Conservation (phyloP, 2,329 filamentous ascomycete genomes). For the Gyromitra esculenta region DNA sequence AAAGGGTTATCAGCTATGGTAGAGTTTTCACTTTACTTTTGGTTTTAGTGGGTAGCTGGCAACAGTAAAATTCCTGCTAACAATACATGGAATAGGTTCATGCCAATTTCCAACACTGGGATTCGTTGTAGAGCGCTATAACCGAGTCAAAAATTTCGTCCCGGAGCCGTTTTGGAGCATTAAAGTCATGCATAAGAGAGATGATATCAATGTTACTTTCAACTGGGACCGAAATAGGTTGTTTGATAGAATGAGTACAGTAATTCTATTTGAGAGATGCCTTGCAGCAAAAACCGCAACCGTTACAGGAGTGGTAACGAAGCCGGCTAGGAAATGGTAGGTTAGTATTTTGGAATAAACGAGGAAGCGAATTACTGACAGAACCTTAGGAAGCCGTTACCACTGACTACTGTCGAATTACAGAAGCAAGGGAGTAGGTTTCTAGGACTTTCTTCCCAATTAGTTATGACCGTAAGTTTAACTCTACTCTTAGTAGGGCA, state of each 20-base stretch:
- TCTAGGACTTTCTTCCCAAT: slow-evolving; percentile 87
- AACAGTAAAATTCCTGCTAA: slow-evolving; percentile 33
- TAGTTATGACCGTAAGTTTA: slow-evolving; percentile 76
- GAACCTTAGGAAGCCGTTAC: slow-evolving; percentile 73
- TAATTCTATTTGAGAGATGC: slow-evolving; percentile 86
- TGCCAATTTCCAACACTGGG: slow-evolving; percentile 97
- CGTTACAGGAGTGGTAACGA: slow-evolving; percentile 86
- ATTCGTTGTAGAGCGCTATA: slow-evolving; percentile 96
- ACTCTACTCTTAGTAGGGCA: not conserved
- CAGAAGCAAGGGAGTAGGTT: slow-evolving; percentile 94
- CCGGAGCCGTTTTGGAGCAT: slow-evolving; percentile 94
- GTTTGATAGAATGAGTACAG: slow-evolving; percentile 84
- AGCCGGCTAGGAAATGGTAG: slow-evolving; percentile 86
- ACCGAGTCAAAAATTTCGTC: slow-evolving; percentile 91
- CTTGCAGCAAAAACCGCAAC: slow-evolving; percentile 78
- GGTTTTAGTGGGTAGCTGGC: slow-evolving; percentile 18
- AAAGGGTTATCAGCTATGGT: slow-evolving; percentile 83
- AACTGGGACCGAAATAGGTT: slow-evolving; percentile 82
- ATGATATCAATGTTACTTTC: slow-evolving; percentile 82
- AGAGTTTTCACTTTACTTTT: slow-evolving; percentile 56
- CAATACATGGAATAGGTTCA: slow-evolving; percentile 67
- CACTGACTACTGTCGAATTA: slow-evolving; percentile 92
- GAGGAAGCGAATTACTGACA: not conserved
- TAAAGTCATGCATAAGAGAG: slow-evolving; percentile 79
- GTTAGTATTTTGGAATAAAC: not conserved